A percentile compares a stretch with the other conserved stretches of the same genome.
phyloP scores from a whole-genome alignment of 2,329 filamentous ascomycete species.

The Fusarium decemcellulare region DNA sequence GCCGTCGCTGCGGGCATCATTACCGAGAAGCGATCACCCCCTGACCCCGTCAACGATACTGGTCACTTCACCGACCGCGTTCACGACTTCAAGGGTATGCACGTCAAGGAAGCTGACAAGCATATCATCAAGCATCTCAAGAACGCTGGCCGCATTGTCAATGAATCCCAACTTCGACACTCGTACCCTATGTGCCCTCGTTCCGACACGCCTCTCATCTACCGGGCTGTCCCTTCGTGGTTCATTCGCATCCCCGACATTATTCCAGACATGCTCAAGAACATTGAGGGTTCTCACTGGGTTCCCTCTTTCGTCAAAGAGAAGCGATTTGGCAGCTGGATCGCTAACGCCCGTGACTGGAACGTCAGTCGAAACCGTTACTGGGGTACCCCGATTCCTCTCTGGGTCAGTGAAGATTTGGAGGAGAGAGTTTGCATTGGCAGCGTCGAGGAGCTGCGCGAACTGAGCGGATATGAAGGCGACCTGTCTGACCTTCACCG shows the following conservation, averaged over 20 bases:
- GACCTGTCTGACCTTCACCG: constrained; percentile 90
- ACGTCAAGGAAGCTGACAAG: constrained; percentile 95
- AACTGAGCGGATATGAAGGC: constrained; percentile 88
- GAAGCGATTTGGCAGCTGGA: constrained; percentile 92
- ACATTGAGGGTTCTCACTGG: constrained; percentile 92
- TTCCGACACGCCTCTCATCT: constrained; percentile 95
- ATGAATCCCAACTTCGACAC: constrained; percentile 90
- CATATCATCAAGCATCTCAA: constrained; percentile 93
- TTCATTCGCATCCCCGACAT: constrained; percentile 90
- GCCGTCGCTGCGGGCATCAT: constrained; percentile 84
- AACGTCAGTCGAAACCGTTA: constrained; percentile 95
- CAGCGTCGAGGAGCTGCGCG: constrained; percentile 85
- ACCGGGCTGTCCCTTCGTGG: constrained; percentile 93
- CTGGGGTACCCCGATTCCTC: constrained; percentile 93
- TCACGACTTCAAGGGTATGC: constrained; percentile 84
- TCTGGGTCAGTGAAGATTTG: constrained; percentile 92
- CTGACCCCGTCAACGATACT: constrained; percentile 89
- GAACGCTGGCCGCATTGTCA: constrained; percentile 80
- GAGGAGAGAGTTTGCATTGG: constrained; percentile 90
- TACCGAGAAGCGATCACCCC: constrained; percentile 81
- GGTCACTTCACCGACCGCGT: constrained; percentile 85
- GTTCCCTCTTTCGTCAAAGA: constrained; percentile 93
- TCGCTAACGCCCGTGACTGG: constrained; percentile 92
- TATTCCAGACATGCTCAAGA: constrained; percentile 90
- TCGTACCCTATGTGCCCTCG: constrained; percentile 95